Percentiles rank a stretch among this genome's conserved stretches.
These are phyloP conservation scores for Syzygium malaccense DNA, from an alignment of 441 rosid species.

Conservation along the genomic window DNA sequence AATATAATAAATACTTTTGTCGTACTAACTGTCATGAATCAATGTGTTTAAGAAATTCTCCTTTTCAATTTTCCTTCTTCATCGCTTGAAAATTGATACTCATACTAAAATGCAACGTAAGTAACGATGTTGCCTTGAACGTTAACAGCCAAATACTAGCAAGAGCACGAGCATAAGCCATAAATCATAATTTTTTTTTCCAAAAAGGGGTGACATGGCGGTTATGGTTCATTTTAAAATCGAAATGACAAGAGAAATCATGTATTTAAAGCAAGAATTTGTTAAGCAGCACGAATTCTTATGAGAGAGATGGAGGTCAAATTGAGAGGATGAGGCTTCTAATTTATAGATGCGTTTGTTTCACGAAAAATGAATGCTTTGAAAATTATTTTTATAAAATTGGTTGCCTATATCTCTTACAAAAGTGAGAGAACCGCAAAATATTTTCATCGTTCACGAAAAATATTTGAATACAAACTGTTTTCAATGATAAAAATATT, in stretches of 20 bases:
- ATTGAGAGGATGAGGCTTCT: background rate
- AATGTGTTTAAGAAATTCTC: background rate
- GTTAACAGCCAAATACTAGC: background rate
- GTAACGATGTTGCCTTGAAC: background rate
- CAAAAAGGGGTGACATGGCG: background rate
- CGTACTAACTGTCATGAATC: background rate
- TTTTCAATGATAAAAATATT: too few relatives aligned
- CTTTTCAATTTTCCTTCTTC: background rate
- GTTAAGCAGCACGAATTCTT: background rate
- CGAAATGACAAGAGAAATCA: background rate
- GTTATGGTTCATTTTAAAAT: background rate
- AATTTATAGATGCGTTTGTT: background rate
- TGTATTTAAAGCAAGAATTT: background rate
- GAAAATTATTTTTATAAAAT: too few relatives aligned
- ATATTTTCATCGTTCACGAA: too few relatives aligned
- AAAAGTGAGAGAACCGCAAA: too few relatives aligned
- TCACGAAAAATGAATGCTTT: too few relatives aligned
- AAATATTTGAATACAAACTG: too few relatives aligned
- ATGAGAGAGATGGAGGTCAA: background rate
- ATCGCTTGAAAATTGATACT: background rate
- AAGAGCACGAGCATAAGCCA: background rate
- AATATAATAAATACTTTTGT: background rate
- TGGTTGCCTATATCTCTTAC: too few relatives aligned
- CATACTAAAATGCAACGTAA: background rate
- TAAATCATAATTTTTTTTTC: background rate